Base-by-base conservation (phyloP, 2,329 filamentous ascomycete species). In the Keithomyces neogunnii region DNA sequence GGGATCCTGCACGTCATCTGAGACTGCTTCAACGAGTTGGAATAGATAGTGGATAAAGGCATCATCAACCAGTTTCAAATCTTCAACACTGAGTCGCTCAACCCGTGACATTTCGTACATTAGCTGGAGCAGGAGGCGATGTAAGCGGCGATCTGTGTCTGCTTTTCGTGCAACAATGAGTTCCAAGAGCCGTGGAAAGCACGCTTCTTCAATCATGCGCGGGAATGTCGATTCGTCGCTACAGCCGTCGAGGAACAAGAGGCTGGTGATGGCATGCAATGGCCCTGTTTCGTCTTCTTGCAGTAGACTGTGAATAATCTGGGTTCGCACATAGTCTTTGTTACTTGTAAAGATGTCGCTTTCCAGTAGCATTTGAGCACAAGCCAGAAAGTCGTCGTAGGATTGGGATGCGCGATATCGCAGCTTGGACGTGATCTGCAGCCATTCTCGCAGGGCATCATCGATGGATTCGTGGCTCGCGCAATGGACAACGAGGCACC, bases 71-170 rank as follows among this genome's bases (percentile, higher is more conserved):
- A 81, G 88, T 70, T 80, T 62, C 57, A 99, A 71, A 65, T 99
- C 92, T 57, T 89, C 82, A 54, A 78, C 72, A 50, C 80, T 84
- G 53, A 99, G 72, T 56, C 84, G 81, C 68, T 97, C 90, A 65
- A 97, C 89, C 54, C 95, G 81, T 44, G 89, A 91, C 87, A 96
- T 96, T 73, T 97, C 93, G 69, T 96, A 99, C 64, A 96, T 78
- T 51, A 99, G 73, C 68, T 96, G 88, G 61, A 99, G 76, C 49
- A 97, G 74, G 55, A 93, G 72, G 36, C 86, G 82, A 69, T 96
- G 89, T 54, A 97, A 74, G 49, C 81, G 77, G 29, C 81, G 76
- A 63, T 91, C 86, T 45, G 82, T 74, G 39, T 85, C 75, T 38
- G 84, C 78, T 57, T 76, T 77, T 55, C 79, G 78, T 43, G 73